phyloP scores from a whole-genome alignment of 345 rosid genomes.

The Raphanus sativus region DNA sequence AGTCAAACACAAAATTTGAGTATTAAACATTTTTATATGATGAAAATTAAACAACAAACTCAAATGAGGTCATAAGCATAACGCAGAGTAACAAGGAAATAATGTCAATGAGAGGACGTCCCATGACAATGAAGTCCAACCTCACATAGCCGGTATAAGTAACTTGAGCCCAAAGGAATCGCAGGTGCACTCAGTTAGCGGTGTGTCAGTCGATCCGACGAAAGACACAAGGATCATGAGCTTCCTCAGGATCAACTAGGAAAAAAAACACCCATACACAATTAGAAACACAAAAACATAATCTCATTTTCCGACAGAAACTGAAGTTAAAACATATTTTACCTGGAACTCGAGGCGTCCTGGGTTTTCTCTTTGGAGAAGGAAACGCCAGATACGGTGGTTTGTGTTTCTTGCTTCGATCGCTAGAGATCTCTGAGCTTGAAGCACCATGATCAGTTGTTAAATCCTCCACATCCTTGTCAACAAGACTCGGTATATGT shows the following conservation, averaged over 20 bases:
- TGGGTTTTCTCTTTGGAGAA: constrained; percentile 10
- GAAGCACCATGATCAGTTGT: background rate
- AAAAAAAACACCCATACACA: background rate
- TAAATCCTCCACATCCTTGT: background rate
- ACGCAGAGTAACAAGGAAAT: background rate
- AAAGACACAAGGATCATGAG: background rate
- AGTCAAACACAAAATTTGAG: background rate
- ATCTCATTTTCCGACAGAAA: background rate
- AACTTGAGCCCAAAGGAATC: constrained; percentile 12
- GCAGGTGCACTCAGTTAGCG: background rate
- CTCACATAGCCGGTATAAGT: background rate
- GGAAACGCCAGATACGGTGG: constrained; percentile 17
- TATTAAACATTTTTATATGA: background rate
- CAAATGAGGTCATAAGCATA: background rate
- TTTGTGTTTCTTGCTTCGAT: background rate
- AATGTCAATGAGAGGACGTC: background rate
- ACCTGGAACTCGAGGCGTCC: constrained; percentile 7
- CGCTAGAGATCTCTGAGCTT: background rate
- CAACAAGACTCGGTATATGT: background rate
- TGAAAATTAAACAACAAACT: background rate
- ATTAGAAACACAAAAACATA: background rate
- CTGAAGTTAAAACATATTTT: background rate
- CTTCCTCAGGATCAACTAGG: background rate
- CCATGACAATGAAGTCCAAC: background rate
- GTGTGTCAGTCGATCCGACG: background rate